Base-by-base conservation (phyloP, 371 early-diverging fungal species). In the Mucor sp. region DNA sequence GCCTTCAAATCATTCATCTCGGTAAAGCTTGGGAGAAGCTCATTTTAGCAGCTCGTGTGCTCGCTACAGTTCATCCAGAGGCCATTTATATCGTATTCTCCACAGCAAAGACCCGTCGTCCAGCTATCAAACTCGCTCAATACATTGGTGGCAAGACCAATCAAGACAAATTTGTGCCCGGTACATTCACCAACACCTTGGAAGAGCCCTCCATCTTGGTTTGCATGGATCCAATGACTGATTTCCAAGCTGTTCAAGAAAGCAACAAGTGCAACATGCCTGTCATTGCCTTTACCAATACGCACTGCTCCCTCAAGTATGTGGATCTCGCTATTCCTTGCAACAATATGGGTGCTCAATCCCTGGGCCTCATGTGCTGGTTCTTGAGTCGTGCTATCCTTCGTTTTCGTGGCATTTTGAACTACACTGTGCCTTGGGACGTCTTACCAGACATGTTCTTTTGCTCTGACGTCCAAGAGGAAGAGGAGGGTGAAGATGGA, bases 1-100 rank as follows among this genome's bases (percentile, higher is more conserved):
- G 96, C 82, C 70, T 97, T 80, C 87, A 96, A 91, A 85, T 99
- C 80, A 96, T 99, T 87, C 96, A 99, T 91, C 84, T 99, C 63
- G 94, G 93, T 76, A 97, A 99, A 89, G 97, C 97, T 78, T 99
- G 99, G 99, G 99, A 99, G 86, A 99, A 99, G 91, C 83, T 99
- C 37, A 92, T 99, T 59, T 84, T 99, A 60, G 99, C 99, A 68
- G 98, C 99, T 70, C 95, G 99, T 85, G 89, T 97, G 81, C 94
- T 99, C 74, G 89, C 95, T 74, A 90, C 99, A 74, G 95, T 96
- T 85, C 95, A 98, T 90, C 96, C 97, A 70, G 87, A 92, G 60
- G 97, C 97, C 75, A 94, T 99, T 68, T 92, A 92, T 79, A 96
- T 97, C 64, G 92, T 98, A 75, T 95, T 98, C 72, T 93, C 96